Base-by-base conservation (phyloP, 768 basidiomycete species). In the Hypholoma sublateritium region DNA sequence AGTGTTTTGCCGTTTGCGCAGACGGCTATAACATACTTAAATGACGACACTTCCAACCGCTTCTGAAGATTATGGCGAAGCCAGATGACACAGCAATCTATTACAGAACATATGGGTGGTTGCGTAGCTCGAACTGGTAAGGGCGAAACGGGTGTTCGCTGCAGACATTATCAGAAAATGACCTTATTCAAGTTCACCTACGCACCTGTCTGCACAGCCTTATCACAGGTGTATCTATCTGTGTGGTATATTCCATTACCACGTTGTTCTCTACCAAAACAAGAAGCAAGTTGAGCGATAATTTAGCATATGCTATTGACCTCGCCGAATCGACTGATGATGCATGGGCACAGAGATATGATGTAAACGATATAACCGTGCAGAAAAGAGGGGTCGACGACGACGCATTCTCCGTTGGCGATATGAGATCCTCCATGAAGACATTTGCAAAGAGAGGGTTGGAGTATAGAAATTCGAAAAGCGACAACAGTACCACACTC, bases 81-180 rank as follows among this genome's bases (percentile, higher is more conserved):
- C 86, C 86, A 89, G 13, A 89, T 72, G 5, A 86, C 75, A 61
- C 83, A 86, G 55, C 84, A 87, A 65, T 89, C 87, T n/a, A 89
- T 64, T 21, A 89, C 54, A 3, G 85, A 80, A 61, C 84, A 85
- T 22, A 86, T 59, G 1, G 80, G 79, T 1, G 83, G 74, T 49
- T 79, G 72, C 8, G 74, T 70, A 4, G 74, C 53, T 1, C 67
- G 64, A 7, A 74, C 64, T 11, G 67, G 53, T 1, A 85, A 78
- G 39, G 60, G 45, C 11, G 88, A 72, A 13, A 74, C 63, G 11
- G 88, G 88, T 22, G 77, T 52, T 57, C 81, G 79, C 86, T 69
- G 43, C 17, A 17, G 19, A 11, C 16, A 21, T 50, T 17, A 22
- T 43, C 25, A 17, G 46, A 24, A 16, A 28, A 43, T 49, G n/a